These are phyloP conservation scores for Podaxis sp. DNA, from an alignment of 768 basidiomycete species.

Conservation along the genomic window DNA sequence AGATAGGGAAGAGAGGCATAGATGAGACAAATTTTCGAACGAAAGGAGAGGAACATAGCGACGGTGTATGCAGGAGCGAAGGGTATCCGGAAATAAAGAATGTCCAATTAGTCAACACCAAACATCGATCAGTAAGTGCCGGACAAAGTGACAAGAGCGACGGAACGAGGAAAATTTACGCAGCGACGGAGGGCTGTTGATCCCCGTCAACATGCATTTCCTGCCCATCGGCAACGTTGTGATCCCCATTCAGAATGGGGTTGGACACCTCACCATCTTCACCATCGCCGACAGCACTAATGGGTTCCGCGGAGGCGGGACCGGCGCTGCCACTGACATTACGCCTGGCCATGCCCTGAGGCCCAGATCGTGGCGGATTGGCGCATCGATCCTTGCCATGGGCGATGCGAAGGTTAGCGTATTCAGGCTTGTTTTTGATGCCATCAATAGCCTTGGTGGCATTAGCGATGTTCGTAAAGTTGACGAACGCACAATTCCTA, in stretches of 20 bases:
- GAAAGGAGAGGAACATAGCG: constrained; percentile 16
- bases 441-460: constrained; percentile 99
- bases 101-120: constrained; percentile 16
- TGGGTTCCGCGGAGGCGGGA: constrained; percentile 29
- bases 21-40: background rate
- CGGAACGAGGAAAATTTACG: constrained; percentile 10
- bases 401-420: constrained; percentile 83
- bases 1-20: constrained; percentile 18
- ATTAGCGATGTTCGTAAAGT: constrained; percentile 93
- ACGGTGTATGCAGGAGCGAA: constrained; percentile 21
- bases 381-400: constrained; percentile 97
- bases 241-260: constrained; percentile 26
- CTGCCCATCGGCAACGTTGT: constrained; percentile 26
- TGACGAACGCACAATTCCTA: constrained; percentile 94
- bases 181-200: constrained; percentile 25
- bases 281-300: constrained; percentile 35
- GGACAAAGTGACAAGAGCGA: constrained; percentile 12
- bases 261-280: constrained; percentile 31
- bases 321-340: constrained; percentile 35
- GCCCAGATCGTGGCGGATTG: constrained; percentile 83
- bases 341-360: constrained; percentile 63
- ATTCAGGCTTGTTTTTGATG: constrained; percentile 90
- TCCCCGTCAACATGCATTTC: constrained; percentile 46
- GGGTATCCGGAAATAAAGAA: constrained; percentile 30
- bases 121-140: constrained; percentile 12